Base-by-base conservation (phyloP, 208 protist genomes). In the Leishmania mexicana region DNA sequence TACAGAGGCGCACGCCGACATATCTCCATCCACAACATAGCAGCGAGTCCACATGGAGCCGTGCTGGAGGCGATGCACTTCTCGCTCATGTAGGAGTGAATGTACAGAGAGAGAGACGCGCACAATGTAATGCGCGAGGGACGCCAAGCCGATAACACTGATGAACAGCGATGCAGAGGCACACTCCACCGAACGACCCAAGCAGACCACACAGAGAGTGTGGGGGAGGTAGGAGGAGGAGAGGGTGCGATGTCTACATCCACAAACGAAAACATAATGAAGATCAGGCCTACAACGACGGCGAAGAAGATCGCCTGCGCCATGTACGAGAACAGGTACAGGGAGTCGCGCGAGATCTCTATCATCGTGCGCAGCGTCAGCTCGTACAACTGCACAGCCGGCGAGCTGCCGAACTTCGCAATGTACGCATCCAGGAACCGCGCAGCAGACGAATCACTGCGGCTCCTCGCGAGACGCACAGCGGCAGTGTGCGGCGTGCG, bases 241-340 rank as follows among this genome's bases (percentile, higher is more conserved):
- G 93, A 87, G 53, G 88, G 83, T 21, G 96, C 81, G 64, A 89
- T 87, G 53, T 72, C 67, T 15, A 91, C 75, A 82, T 94, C 71
- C 17, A 96, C 5, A 75, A 87, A 82, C n/a, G 93, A 19, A 47
- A 47, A 47, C 0, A 0, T 10, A 8, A 47, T 47, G 78, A 95
- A 97, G 58, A 96, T 94, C 28, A 96, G 85, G 19, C 93, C 94
- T 28, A 92, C 84, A 45, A 97, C 53, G 28, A 88, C 24, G 6
- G 83, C 84, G 75, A 97, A 96, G 80, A 94, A 94, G 24, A 93
- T 28, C 31, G 93, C 84, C 73, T 93, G 89, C 4, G 77, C 77
- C 45, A 90, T 68, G 75, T 81, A 76, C 21, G 89, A 65, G 47
- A 95, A 85, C 47, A 94, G 71, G 75, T 89, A 93, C 35, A 90